Base-by-base conservation (phyloP, 1,284 basidiomycete genomes). In the Leccinum subrobustum region DNA sequence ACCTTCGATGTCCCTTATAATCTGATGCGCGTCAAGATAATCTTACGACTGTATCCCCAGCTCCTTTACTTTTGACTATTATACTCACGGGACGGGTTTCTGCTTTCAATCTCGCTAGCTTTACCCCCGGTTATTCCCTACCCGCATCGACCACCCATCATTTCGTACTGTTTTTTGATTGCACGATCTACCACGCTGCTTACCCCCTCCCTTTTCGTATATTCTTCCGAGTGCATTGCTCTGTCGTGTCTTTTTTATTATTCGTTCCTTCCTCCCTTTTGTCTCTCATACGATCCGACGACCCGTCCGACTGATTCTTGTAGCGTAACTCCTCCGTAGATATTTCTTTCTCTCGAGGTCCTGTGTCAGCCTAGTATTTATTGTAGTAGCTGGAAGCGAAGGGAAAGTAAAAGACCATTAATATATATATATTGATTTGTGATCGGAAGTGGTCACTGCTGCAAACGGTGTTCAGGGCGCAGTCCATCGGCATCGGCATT, bases 251-350 rank as follows among this genome's bases (percentile, higher is more conserved):
- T 11, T 63, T 67, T 61, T 73, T 74, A 74, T 75, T 71, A 59
- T 73, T 63, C 42, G 57, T 55, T 58, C n/a, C 8, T 54, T 48
- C 25, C 51, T 50, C n/a, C 18, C 50, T 8, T 8, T 53, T 58
- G 37, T 56, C 18, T 37, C 47, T 61, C 56, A 60, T 57, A 44
- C 20, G 42, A 44, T 18, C 39, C 47, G 60, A 63, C 54, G 18
- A 47, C 48, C 23, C 42, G 18, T 44, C 42, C 3, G 18, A 44
- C 42, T 20, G 44, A 70, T 61, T 67, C 65, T 65, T 75, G 70
- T 72, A 72, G 70, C 73, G 71, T 72, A 72, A 57, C 67, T 47
- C 70, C 63, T 57, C 70, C 64, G 75, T 27, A 72, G 70, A 72
- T 70, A 70, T 63, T 63, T 20, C 42, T 20, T 44, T 20, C 12